phyloP scores from a whole-genome alignment of 73 alveolate genomes.

The Paramecium sonneborni region DNA sequence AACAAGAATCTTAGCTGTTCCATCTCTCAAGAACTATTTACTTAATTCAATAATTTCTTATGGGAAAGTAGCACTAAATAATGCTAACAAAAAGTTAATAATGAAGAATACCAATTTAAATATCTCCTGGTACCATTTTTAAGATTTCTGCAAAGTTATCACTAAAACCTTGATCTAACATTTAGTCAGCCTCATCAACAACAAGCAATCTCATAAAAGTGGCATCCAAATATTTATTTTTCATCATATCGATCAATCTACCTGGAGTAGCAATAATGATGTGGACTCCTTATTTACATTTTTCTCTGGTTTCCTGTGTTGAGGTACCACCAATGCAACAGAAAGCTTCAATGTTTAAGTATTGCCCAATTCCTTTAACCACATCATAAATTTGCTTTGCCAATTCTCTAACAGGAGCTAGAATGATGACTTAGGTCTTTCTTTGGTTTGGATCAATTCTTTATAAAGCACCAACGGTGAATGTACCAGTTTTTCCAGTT shows the following conservation, averaged over 20 bases:
- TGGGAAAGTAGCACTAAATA: conserved; percentile 93
- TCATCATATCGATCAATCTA: conserved; percentile 91
- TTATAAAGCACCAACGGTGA: conserved; percentile 88
- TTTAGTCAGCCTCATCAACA: conserved; percentile 98
- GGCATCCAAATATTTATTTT: conserved; percentile 83
- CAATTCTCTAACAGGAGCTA: conserved; percentile 99
- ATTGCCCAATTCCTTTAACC: conserved; percentile 81
- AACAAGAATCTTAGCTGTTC: conserved; percentile 83
- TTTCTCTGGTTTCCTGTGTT: conserved; percentile 88
- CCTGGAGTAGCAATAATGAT: conserved; percentile 97
- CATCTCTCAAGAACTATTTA: conserved; percentile 82
- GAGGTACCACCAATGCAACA: conserved; percentile 96
- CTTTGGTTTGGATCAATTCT: conserved; percentile 81
- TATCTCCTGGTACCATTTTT: conserved; percentile 84
- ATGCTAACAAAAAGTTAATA: conserved; percentile 32
- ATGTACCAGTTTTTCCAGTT: conserved; percentile 98
- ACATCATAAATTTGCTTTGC: conserved; percentile 87
- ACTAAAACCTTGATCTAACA: conserved; percentile 97
- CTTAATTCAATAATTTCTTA: conserved; percentile 83
- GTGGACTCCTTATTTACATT: conserved; percentile 85
- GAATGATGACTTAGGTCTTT: conserved; percentile 94
- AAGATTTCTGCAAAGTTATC: conserved; percentile 94
- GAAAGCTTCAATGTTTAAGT: conserved; percentile 82
- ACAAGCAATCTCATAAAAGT: conserved; percentile 83
- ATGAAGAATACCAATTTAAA: conserved; percentile 67